Base-by-base conservation (phyloP, 1,284 basidiomycete genomes). In the Abortiporus biennis region DNA sequence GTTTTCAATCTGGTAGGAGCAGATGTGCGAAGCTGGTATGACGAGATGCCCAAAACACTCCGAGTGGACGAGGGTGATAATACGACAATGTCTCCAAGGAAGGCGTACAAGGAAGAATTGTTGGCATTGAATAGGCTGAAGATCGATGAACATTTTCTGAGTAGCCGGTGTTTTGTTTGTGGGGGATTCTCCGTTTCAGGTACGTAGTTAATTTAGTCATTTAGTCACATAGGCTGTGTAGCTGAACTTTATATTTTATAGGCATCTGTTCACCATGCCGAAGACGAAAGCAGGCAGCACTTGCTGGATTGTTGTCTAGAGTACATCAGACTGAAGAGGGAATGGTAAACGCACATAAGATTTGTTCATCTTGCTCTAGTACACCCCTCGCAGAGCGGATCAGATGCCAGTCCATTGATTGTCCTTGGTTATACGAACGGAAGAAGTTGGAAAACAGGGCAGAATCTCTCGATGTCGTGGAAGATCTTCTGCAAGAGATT, bases 1-100 rank as follows among this genome's bases (percentile, higher is more conserved):
- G 81, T 99, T 34, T 92, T 98, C 68, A 93, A 89, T 54, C 77
- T 98, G 20, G 73, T 95, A 23, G 95, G 96, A 4, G 92, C 86
- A 3, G 88, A 97, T 55, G 85, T 97, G 24, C 76, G 78, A 40
- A 67, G 71, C 23, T 99, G 96, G 96, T 97, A 83, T 55, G 76
- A 85, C 44, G 83, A 87, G 34, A 93, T 96, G 89, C 88, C 92
- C 0, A 85, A 78, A 56, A 63, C 63, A 19, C 56, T 65, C 22
- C 57, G 65, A 8, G 55, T 65, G 9, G 69, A 58, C 38, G 55
- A 59, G 43, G 50, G 58, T 30, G 59, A 61, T 39, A 44, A 61
- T 41, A 35, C 64, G 40, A 43, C 57, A 4, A 45, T 54, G 12
- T 78, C 75, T 5, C 78, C 79, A 9, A 64, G 65, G 41, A 80